Evolutionary conservation across 371 early-diverging fungal genomes (phyloP).

Genomic region (Mortierella sp.): DNA sequence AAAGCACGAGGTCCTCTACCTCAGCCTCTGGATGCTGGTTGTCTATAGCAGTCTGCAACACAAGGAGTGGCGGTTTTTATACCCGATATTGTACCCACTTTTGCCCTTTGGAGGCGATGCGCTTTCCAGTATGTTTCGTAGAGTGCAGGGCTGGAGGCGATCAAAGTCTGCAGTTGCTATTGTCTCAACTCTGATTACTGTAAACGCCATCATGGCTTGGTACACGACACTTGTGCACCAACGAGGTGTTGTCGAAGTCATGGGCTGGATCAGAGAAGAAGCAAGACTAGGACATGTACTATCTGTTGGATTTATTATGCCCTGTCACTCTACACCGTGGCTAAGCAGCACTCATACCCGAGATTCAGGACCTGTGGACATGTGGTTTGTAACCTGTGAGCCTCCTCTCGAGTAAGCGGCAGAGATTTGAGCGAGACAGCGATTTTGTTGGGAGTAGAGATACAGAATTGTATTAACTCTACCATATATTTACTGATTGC

Average conservation of each 20-base stretch:
- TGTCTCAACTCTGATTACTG: conserved; percentile 59
- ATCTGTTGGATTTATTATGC: conserved; percentile 86
- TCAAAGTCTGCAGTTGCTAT: conserved; percentile 8
- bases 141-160: conserved; percentile 4
- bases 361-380: conserved; percentile 57
- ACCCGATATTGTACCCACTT: conserved; percentile 84
- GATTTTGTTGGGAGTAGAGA: not conserved
- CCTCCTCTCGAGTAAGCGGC: conserved; percentile 76
- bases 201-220: conserved; percentile 76
- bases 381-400: conserved; percentile 93
- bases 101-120: conserved; percentile 73
- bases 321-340: conserved; percentile 96
- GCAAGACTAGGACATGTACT: conserved; percentile 40
- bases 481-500: not conserved
- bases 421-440: not conserved
- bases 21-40: conserved; percentile 64
- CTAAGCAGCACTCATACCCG: conserved; percentile 78
- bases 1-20: conserved; percentile 38
- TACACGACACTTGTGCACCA: conserved; percentile 87
- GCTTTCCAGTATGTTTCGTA: conserved; percentile 57
- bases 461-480: too few species aligned
- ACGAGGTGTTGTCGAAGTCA: conserved; percentile 91
- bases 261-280: conserved; percentile 75
- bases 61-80: conserved; percentile 95
- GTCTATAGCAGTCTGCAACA: conserved; percentile 86